phyloP scores from a whole-genome alignment of 1,139 yeast genomes.

The Yamadazyma trypodendri region DNA sequence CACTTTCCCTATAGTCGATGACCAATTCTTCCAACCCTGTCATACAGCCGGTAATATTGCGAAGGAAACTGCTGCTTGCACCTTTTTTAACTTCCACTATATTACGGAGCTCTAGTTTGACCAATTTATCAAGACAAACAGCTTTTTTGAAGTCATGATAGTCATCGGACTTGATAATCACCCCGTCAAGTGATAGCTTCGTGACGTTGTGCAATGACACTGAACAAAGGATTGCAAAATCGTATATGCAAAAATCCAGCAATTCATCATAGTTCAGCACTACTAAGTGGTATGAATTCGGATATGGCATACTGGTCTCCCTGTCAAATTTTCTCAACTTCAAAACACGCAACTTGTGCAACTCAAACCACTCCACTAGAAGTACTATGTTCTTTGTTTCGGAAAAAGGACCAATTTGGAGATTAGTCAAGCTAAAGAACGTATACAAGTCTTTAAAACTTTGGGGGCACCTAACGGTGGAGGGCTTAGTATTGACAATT shows the following conservation, averaged over 20 bases:
- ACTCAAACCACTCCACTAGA: constrained; percentile 14
- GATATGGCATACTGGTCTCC: constrained; percentile 17
- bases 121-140: constrained; percentile 21
- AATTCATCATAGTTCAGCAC: constrained; percentile 3
- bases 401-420: constrained; percentile 31
- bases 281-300: constrained; percentile 11
- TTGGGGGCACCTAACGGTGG: constrained; percentile 24
- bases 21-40: constrained; percentile 27
- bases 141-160: constrained; percentile 20
- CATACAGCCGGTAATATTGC: constrained; percentile 24
- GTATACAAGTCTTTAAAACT: constrained; percentile 9
- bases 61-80: constrained; percentile 22
- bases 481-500: too few species aligned
- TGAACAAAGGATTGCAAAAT: constrained; percentile 7
- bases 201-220: constrained; percentile 18
- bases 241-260: constrained; percentile 7
- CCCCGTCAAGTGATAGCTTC: constrained; percentile 25
- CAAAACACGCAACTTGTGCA: constrained; percentile 13
- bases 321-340: constrained; percentile 21
- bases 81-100: constrained; percentile 26
- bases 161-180: constrained; percentile 27
- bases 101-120: constrained; percentile 24
- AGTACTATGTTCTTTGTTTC: constrained; percentile 19
- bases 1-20: constrained; percentile 46
- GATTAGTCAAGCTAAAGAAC: constrained; percentile 24